phyloP scores from a whole-genome alignment of 1,284 basidiomycete genomes.

The Marasmius sp. region DNA sequence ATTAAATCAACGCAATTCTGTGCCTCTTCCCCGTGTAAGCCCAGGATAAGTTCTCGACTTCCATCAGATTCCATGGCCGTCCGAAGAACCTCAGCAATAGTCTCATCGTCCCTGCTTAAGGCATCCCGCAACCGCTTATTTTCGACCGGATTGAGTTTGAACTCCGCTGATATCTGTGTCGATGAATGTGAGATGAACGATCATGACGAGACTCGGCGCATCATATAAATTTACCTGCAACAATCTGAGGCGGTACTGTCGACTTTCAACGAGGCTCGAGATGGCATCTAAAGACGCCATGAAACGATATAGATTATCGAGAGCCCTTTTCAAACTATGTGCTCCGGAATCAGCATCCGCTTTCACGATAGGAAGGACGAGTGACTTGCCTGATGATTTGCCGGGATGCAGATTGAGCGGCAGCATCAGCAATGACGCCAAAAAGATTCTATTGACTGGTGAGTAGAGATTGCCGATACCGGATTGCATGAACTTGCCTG shows the following conservation, averaged over 20 bases:
- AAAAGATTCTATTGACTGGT: background rate
- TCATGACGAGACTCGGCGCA: background rate
- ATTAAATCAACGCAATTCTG: conserved; percentile 20
- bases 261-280: conserved; percentile 20
- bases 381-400: background rate
- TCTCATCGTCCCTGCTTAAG: conserved; percentile 18
- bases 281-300: conserved; percentile 19
- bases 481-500: background rate
- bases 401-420: background rate
- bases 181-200: background rate
- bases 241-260: conserved; percentile 17
- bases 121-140: conserved; percentile 16
- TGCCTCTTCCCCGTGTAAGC: conserved; percentile 19
- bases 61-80: conserved; percentile 5
- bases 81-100: conserved; percentile 15
- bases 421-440: background rate
- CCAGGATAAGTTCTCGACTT: conserved; percentile 11
- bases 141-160: conserved; percentile 13
- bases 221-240: conserved; percentile 12
- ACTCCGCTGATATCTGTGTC: conserved; percentile 13
- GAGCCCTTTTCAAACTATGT: conserved; percentile 8
- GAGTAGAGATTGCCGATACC: background rate
- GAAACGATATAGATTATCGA: conserved; percentile 16
- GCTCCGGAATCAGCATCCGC: background rate
- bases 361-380: background rate